Conservation (phyloP, 2,329 filamentous ascomycete species). For the Exophiala calicioides region DNA sequence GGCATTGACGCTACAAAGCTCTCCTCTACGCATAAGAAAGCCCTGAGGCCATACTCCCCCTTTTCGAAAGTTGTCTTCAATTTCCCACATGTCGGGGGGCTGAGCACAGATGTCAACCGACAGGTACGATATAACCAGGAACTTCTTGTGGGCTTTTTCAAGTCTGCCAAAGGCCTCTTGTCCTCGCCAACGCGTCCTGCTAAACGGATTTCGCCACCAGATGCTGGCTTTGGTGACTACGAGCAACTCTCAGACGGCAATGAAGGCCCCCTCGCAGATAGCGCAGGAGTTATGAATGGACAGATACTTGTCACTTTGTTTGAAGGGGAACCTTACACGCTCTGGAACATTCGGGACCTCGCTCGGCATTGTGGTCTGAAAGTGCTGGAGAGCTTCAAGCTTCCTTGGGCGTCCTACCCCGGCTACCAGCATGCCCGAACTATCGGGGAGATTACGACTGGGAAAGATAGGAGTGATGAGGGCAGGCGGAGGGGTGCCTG, state of each 20-base stretch:
- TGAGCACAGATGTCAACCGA: conserved; percentile 88
- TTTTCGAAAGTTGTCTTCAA: conserved; percentile 90
- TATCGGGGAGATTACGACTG: conserved; percentile 47
- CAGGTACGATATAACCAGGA: conserved; percentile 89
- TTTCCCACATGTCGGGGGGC: conserved; percentile 93
- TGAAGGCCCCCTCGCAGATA: too few species aligned
- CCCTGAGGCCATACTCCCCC: conserved; percentile 36
- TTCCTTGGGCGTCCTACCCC: conserved; percentile 50
- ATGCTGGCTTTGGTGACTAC: conserved; percentile 29
- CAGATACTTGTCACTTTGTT: conserved; percentile 83
- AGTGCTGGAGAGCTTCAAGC: conserved; percentile 50
- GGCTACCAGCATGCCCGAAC: conserved; percentile 52
- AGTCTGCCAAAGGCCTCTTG: conserved; percentile 43
- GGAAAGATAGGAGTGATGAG: conserved; percentile 32
- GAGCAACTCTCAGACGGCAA: conserved; percentile 30
- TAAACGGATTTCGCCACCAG: neutral
- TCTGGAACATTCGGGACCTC: conserved; percentile 92
- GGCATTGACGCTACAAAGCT: conserved; percentile 48
- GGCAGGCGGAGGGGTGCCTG: conserved; percentile 43
- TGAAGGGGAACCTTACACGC: conserved; percentile 88
- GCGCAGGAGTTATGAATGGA: conserved; percentile 38
- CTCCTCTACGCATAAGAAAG: conserved; percentile 32
- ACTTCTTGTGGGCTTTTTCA: conserved; percentile 52
- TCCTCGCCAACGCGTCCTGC: conserved; percentile 24
- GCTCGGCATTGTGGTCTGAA: conserved; percentile 65